Percentiles rank a stretch among this genome's conserved stretches.
Conservation (phyloP, 2,329 filamentous ascomycete species). For the Didymella pomorum region DNA sequence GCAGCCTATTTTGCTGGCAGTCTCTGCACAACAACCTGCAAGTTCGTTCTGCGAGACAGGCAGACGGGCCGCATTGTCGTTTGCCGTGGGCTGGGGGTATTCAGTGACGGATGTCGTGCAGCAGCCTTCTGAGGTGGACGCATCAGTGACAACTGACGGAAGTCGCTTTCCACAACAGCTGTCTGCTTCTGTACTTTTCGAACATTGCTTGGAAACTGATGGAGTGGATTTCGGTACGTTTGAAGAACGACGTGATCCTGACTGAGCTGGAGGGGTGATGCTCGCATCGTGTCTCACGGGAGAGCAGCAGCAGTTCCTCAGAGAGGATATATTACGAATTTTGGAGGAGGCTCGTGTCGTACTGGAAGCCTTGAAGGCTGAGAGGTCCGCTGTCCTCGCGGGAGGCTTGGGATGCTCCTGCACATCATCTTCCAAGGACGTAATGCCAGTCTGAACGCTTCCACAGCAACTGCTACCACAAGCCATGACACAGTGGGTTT, state of each 20-base stretch:
- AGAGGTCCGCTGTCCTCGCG: too few species aligned
- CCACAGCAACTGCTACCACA: constrained; percentile 4
- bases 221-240: background rate
- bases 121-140: background rate
- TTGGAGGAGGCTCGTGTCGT: background rate
- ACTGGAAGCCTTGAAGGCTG: background rate
- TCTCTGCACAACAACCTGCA: too few species aligned
- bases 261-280: background rate
- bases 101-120: background rate
- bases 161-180: background rate
- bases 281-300: background rate
- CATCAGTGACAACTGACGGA: background rate
- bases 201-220: background rate
- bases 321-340: background rate
- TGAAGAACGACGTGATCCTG: background rate
- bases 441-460: background rate
- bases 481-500: background rate
- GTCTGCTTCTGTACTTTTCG: background rate
- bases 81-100: background rate
- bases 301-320: background rate
- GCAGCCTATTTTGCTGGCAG: too few species aligned
- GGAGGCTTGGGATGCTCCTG: background rate
- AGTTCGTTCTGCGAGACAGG: background rate
- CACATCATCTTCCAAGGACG: background rate
- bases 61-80: background rate